These are phyloP conservation scores for Russula ochroleuca DNA, from an alignment of 768 basidiomycete genomes.

Conservation along the genomic window DNA sequence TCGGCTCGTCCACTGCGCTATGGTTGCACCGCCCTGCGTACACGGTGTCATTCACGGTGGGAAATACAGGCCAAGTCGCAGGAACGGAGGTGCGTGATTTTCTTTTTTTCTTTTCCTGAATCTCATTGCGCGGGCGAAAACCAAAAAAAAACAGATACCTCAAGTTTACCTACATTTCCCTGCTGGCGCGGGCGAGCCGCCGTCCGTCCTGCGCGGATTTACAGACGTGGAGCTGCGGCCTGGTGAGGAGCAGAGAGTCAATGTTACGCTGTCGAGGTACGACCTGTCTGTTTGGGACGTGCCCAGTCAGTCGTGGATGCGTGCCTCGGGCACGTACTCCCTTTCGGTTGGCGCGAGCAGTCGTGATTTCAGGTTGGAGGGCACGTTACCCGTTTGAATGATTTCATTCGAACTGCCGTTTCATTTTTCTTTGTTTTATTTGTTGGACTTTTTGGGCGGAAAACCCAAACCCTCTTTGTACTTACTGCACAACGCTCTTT, in stretches of 20 bases:
- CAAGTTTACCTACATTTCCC: conserved; percentile 79
- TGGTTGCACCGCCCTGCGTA: conserved; percentile 70
- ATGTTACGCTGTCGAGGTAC: conserved; percentile 27
- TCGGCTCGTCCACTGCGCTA: conserved; percentile 57
- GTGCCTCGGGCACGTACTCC: conserved; percentile 33
- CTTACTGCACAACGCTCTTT: too few relatives aligned
- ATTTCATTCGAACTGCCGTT: too few relatives aligned
- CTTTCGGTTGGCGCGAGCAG: conserved; percentile 34
- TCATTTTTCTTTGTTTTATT: too few relatives aligned
- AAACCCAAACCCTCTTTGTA: too few relatives aligned
- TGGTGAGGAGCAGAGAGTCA: conserved; percentile 27
- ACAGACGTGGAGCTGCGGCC: conserved; percentile 27
- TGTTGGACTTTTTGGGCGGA: too few relatives aligned
- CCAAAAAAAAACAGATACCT: conserved; percentile 46
- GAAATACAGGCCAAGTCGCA: conserved; percentile 55
- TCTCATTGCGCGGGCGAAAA: background rate
- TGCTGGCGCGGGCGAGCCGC: conserved; percentile 59
- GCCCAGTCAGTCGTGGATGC: conserved; percentile 34
- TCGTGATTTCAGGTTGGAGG: conserved; percentile 19
- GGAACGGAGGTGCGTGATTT: conserved; percentile 55
- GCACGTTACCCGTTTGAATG: conserved; percentile 10
- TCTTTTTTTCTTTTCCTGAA: background rate
- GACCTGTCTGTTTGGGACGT: conserved; percentile 37
- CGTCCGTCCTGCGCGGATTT: conserved; percentile 48
- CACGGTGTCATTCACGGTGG: conserved; percentile 57